phyloP scores from a whole-genome alignment of 169 alveolate genomes.

The Cryptosporidium andersoni region DNA sequence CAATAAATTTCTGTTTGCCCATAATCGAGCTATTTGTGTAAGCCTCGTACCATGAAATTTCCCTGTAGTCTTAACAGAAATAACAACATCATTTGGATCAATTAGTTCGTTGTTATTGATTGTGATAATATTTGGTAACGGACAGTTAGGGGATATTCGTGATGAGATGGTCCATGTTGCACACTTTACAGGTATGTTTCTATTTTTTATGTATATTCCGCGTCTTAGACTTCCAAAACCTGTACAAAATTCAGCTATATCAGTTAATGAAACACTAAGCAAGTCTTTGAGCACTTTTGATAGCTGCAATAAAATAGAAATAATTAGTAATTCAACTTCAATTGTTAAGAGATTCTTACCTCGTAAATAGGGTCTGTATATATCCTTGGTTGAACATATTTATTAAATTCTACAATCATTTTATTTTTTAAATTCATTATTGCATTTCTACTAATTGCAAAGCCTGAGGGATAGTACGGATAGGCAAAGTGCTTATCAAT shows the following conservation, averaged over 20 bases:
- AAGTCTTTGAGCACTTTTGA: conserved; percentile 30
- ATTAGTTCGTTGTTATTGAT: neutral
- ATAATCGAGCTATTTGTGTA: conserved; percentile 31
- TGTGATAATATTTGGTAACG: conserved; percentile 11
- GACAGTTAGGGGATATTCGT: conserved; percentile 35
- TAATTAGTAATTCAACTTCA: neutral
- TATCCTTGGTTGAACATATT: conserved; percentile 13
- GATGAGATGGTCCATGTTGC: conserved; percentile 57
- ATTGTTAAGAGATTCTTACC: conserved; percentile 12
- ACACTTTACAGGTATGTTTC: conserved; percentile 36
- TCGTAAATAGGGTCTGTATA: conserved; percentile 56
- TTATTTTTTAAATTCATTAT: conserved; percentile 22
- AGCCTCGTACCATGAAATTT: conserved; percentile 16
- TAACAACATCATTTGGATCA: conserved; percentile 50
- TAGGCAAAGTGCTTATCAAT: conserved; percentile 30
- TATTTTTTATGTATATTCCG: conserved; percentile 22
- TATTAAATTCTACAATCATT: conserved; percentile 2
- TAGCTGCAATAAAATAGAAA: neutral
- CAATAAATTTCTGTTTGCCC: conserved; percentile 18
- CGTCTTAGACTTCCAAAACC: conserved; percentile 7
- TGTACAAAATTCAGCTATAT: conserved; percentile 48
- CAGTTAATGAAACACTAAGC: conserved; percentile 23
- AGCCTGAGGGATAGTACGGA: conserved; percentile 63
- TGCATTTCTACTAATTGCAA: conserved; percentile 41
- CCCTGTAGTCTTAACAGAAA: conserved; percentile 48